Conservation (phyloP, 1,139 yeast species). For the Blastobotrys capitulatus region DNA sequence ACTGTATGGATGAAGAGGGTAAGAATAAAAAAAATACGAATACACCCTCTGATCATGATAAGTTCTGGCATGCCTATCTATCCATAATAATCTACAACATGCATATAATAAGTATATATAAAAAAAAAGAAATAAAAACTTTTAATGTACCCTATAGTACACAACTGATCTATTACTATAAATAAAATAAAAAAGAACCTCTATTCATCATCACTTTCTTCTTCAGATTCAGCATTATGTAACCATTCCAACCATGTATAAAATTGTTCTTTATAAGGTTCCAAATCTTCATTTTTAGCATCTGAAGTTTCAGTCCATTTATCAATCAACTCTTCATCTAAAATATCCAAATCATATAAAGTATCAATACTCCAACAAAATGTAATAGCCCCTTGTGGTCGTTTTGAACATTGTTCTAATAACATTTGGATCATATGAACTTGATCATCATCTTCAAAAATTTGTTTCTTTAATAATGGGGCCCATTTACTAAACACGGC, state of each 20-base stretch:
- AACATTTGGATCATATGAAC: constrained; percentile 62
- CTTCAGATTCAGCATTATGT: constrained; percentile 46
- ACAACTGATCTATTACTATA: too few species aligned
- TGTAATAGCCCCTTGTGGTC: constrained; percentile 42
- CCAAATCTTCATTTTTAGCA: constrained; percentile 6
- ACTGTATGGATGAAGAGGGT: too few species aligned
- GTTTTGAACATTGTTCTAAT: constrained; percentile 43
- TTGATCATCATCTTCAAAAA: constrained; percentile 73
- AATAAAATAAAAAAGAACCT: too few species aligned
- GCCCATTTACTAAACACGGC: constrained; percentile 66
- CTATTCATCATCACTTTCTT: not conserved
- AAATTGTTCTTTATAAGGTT: constrained; percentile 52
- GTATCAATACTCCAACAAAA: constrained; percentile 60
- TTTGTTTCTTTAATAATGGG: constrained; percentile 46
- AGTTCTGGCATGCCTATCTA: too few species aligned
- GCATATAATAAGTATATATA: too few species aligned
- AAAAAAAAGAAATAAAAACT: too few species aligned
- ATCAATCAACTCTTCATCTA: constrained; percentile 75
- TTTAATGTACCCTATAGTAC: too few species aligned
- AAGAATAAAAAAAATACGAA: too few species aligned
- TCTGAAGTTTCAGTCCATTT: constrained; percentile 50
- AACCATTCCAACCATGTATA: constrained; percentile 87
- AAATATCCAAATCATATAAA: constrained; percentile 72
- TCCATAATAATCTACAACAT: too few species aligned
- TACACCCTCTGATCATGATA: too few species aligned